These are phyloP conservation scores for Talaromyces sp. DNA, from an alignment of 2,329 filamentous ascomycete species.

Conservation along the genomic window DNA sequence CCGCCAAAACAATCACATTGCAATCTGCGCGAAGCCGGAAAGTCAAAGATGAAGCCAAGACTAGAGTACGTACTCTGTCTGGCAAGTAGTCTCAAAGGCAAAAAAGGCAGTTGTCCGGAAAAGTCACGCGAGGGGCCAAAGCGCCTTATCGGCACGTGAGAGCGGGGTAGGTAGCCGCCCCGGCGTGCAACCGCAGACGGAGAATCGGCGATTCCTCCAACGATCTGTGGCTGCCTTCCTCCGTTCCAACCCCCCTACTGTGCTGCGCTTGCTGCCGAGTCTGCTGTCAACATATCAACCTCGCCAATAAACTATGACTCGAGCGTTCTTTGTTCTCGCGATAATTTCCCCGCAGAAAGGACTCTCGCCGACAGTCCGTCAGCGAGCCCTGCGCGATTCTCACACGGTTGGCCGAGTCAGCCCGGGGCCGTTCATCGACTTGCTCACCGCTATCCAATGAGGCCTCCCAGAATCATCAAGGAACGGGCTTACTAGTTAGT, in stretches of 20 bases:
- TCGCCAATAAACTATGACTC: neutral
- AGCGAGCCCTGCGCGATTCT: neutral
- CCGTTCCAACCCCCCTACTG: neutral
- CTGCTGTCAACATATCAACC: neutral
- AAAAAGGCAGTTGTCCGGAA: no score
- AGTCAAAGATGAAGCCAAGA: neutral
- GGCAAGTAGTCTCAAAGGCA: no score
- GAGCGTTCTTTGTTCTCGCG: neutral
- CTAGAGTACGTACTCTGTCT: no score
- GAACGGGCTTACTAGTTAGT: neutral
- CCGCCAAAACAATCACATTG: no score
- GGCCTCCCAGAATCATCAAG: neutral
- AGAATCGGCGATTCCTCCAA: neutral
- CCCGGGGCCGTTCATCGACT: neutral
- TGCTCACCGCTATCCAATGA: neutral
- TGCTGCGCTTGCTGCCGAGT: no score
- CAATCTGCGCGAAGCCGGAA: neutral
- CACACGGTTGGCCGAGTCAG: neutral
- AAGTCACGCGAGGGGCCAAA: neutral
- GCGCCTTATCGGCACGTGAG: neutral
- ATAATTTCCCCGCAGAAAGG: neutral
- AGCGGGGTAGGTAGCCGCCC: neutral
- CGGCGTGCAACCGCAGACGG: neutral
- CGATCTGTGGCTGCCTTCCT: neutral
- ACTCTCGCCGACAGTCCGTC: neutral